Conservation (phyloP, 2,329 filamentous ascomycete species). For the Drechmeria coniospora region DNA sequence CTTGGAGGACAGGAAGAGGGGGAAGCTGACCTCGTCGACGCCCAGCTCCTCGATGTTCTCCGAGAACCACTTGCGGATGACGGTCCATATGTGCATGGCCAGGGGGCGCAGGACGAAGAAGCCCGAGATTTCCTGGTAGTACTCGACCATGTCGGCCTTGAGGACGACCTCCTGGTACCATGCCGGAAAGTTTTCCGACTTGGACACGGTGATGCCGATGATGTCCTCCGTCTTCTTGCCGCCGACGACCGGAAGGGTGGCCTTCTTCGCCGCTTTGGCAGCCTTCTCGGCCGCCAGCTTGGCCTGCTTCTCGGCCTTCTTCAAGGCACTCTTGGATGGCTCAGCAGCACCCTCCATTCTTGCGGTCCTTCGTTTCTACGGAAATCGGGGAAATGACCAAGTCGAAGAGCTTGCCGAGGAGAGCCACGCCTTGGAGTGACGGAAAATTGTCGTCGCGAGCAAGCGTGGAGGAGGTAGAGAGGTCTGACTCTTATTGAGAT, state of each 20-base stretch:
- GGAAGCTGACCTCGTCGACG: constrained; percentile 92
- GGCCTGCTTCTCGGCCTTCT: constrained; percentile 51
- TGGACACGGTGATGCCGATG: constrained; percentile 77
- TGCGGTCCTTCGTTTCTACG: constrained; percentile 1
- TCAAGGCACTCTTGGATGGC: constrained; percentile 45
- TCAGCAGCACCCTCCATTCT: constrained; percentile 18
- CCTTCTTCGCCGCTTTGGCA: constrained; percentile 44
- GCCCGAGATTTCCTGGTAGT: constrained; percentile 86
- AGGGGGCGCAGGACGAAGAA: constrained; percentile 81
- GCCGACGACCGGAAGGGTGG: constrained; percentile 32
- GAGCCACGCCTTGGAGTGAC: no score
- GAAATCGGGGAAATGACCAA: not conserved
- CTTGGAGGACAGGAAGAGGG: constrained; percentile 85
- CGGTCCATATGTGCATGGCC: constrained; percentile 52
- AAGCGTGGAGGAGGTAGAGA: no score
- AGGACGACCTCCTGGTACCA: constrained; percentile 98
- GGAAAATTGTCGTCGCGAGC: no score
- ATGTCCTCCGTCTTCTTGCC: constrained; percentile 51
- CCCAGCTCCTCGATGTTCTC: constrained; percentile 75
- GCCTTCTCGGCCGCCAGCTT: constrained; percentile 46
- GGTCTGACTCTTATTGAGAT: constrained; percentile 3
- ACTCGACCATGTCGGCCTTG: constrained; percentile 95
- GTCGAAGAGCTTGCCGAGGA: not conserved
- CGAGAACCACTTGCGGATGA: constrained; percentile 52
- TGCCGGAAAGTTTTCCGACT: constrained; percentile 73